Percentiles rank a stretch among this genome's conserved stretches.
These are phyloP conservation scores for Saccharomycopsis sp. DNA, from an alignment of 805 yeast species.

Conservation along the genomic window DNA sequence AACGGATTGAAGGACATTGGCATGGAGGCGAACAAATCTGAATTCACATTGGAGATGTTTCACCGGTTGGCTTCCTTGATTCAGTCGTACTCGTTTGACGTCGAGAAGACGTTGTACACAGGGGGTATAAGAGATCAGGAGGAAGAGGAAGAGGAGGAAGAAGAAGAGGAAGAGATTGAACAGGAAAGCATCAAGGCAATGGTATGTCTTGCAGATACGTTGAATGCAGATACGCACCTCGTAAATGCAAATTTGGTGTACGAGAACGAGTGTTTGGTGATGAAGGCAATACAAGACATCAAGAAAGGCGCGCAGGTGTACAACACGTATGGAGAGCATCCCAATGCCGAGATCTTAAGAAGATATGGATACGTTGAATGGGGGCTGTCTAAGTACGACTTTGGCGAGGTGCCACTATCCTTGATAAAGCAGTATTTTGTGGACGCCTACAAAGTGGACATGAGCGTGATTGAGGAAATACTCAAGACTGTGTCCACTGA, in stretches of 20 bases:
- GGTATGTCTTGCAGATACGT: conserved; percentile 89
- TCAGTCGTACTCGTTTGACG: conserved; percentile 88
- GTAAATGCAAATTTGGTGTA: conserved; percentile 67
- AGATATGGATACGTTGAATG: conserved; percentile 86
- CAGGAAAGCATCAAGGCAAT: conserved; percentile 49
- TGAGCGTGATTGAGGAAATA: conserved; percentile 30
- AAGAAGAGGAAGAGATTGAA: conserved; percentile 28
- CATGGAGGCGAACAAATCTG: conserved; percentile 24
- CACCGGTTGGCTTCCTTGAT: conserved; percentile 69
- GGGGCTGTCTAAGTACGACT: conserved; percentile 52
- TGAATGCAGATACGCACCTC: conserved; percentile 73
- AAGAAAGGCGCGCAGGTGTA: conserved; percentile 62
- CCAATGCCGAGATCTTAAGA: conserved; percentile 83
- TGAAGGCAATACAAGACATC: conserved; percentile 61
- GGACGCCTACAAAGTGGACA: conserved; percentile 21
- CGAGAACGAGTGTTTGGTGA: conserved; percentile 42
- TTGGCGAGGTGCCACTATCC: conserved; percentile 59
- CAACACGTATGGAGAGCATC: conserved; percentile 85
- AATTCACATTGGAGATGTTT: conserved; percentile 47
- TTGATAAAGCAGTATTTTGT: conserved; percentile 33
- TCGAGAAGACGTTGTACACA: conserved; percentile 33
- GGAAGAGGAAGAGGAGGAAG: conserved; percentile 28
- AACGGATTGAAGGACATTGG: conserved; percentile 32
- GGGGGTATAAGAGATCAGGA: conserved; percentile 25
- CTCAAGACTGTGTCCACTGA: conserved; percentile 30